Base-by-base conservation (phyloP, 345 rosid genomes). In the Sapria himalayana region DNA sequence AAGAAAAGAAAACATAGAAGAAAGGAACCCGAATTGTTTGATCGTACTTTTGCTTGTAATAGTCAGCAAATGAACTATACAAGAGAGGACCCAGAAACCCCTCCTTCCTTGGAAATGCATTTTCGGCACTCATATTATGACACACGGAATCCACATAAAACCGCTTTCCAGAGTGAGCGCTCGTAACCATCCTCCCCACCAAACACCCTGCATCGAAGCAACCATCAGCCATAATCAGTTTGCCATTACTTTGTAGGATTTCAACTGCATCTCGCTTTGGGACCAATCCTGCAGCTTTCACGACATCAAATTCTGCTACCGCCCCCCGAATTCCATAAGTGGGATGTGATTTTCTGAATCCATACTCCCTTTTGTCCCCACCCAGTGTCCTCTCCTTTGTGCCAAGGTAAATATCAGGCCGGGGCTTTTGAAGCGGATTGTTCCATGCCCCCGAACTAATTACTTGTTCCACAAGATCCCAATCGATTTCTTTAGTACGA, bases 321-420 rank as follows among this genome's bases (percentile, higher is more conserved):
- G 98, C 98, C 64, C 98, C 98, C 71, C 98, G 70, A 34, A 89
- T 74, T 21, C 98, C 98, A 66, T 89, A 89, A 7, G 98, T 89
- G 25, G 98, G 98, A 62, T 89, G 98, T 47, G 78, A 65, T 64
- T 89, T 82, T 49, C 84, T 93, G 60, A 79, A 89, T 42, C 94
- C 98, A 46, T 89, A 89, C 65, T 89, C 98, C 59, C 94, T 79
- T 66, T 91, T 72, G 39, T 89, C 98, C 14, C 98, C 98, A 51
- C 98, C 98, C 33, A 89, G 86, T 22, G 98, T 76, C 58, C 95
- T 69, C 73, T 82, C 98, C 35, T 89, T 79, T 9, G 95, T 89
- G 61, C 98, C 98, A 34, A 89, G 98, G 58, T 74, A 89, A 40
- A 89, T 91, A 60, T 89, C 98, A 24, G 95, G 98, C 29, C 93